These are phyloP conservation scores for Pueraria montana DNA, from an alignment of 306 rosid species.

Conservation along the genomic window DNA sequence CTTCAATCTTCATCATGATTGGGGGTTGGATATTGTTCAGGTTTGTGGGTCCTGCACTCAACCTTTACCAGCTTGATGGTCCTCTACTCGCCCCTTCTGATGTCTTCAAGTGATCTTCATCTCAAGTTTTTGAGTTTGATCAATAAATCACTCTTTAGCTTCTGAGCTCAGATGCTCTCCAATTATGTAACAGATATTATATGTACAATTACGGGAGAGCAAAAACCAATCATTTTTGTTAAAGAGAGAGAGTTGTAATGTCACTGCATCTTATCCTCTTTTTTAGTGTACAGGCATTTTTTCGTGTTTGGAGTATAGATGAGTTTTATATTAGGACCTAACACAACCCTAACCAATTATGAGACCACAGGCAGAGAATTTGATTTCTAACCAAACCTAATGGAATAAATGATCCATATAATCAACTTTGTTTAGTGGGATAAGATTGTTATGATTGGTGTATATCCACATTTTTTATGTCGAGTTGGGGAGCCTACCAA, in stretches of 20 bases:
- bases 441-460: background rate
- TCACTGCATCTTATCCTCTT: background rate
- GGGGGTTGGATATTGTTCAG: constrained; percentile 91
- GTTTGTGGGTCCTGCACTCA: constrained; percentile 90
- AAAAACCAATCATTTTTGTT: background rate
- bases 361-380: background rate
- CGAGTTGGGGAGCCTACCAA: background rate
- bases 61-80: constrained; percentile 89
- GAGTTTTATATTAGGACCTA: background rate
- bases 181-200: background rate
- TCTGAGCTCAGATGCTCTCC: background rate
- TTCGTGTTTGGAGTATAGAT: background rate
- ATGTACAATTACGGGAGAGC: background rate
- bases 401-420: background rate
- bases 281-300: background rate
- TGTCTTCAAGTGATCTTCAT: constrained; percentile 71
- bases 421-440: background rate
- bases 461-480: background rate
- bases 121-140: constrained; percentile 27
- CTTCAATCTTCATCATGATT: constrained; percentile 87
- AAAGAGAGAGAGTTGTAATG: constrained; percentile 9
- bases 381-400: background rate
- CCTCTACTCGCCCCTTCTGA: constrained; percentile 74
- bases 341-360: background rate
- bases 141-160: background rate